These are phyloP conservation scores for Marasmius fiardii DNA, from an alignment of 1,284 basidiomycete genomes.

Conservation along the genomic window DNA sequence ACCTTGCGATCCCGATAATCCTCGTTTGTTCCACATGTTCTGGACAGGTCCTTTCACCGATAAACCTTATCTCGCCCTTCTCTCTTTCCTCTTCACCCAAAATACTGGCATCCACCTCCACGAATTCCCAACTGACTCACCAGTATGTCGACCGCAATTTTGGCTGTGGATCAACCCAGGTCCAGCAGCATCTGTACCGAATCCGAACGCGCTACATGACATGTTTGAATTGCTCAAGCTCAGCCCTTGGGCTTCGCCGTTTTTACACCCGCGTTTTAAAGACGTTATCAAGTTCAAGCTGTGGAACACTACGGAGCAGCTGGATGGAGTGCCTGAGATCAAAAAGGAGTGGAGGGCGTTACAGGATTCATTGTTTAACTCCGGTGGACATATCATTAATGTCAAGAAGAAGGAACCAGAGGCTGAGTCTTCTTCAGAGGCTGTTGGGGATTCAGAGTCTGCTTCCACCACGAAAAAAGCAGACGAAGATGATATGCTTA, in stretches of 20 bases:
- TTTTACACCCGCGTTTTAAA: constrained; percentile 69
- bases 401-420: constrained; percentile 36
- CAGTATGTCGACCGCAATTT: constrained; percentile 65
- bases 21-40: constrained; percentile 78
- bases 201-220: constrained; percentile 59
- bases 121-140: constrained; percentile 34
- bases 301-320: constrained; percentile 82
- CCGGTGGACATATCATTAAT: constrained; percentile 44
- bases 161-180: constrained; percentile 84
- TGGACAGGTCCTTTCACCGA: constrained; percentile 83
- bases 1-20: constrained; percentile 68
- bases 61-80: constrained; percentile 75
- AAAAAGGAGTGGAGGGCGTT: constrained; percentile 65
- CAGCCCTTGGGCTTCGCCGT: constrained; percentile 75
- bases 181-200: constrained; percentile 61
- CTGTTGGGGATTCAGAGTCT: constrained; percentile 1
- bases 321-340: constrained; percentile 70
- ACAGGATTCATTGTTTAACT: constrained; percentile 65
- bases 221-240: constrained; percentile 59
- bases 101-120: constrained; percentile 65
- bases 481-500: constrained; percentile 49
- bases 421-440: constrained; percentile 11
- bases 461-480: constrained; percentile 18
- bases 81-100: constrained; percentile 79
- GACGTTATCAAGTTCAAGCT: constrained; percentile 77